These are phyloP conservation scores for Pseudozyma sp. DNA, from an alignment of 1,284 basidiomycete genomes.

Conservation along the genomic window DNA sequence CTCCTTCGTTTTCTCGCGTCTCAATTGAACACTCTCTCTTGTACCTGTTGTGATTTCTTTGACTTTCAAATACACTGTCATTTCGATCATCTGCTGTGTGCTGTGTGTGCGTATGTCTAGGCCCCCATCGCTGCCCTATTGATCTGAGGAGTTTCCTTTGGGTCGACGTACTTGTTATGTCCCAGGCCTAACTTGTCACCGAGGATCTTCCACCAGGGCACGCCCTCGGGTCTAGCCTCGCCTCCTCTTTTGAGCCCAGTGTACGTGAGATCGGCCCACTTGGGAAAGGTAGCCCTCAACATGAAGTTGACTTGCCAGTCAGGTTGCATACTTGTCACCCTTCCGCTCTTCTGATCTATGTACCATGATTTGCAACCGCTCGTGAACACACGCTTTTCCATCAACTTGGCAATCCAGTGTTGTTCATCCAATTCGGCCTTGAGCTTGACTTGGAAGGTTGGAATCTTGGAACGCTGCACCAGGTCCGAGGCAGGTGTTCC, in stretches of 20 bases:
- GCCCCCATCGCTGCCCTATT: constrained; percentile 53
- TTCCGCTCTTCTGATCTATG: constrained; percentile 52
- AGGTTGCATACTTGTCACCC: constrained; percentile 62
- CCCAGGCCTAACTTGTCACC: constrained; percentile 55
- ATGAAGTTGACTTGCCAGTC: constrained; percentile 63
- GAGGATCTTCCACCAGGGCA: constrained; percentile 51
- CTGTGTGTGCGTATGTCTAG: too few relatives aligned
- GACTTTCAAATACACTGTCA: too few relatives aligned
- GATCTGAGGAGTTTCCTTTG: constrained; percentile 54
- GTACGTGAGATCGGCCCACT: constrained; percentile 58
- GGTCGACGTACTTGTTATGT: constrained; percentile 46
- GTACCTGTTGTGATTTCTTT: too few relatives aligned
- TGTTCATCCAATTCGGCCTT: constrained; percentile 62
- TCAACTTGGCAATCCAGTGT: constrained; percentile 61
- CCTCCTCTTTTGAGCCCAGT: constrained; percentile 39
- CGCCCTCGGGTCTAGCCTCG: constrained; percentile 12
- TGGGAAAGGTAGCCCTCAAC: constrained; percentile 52
- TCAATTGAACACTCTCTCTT: too few relatives aligned
- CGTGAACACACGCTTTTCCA: constrained; percentile 58
- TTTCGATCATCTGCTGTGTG: too few relatives aligned
- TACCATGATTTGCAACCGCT: constrained; percentile 63
- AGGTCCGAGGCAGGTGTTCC: constrained; percentile 16
- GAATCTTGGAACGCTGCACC: constrained; percentile 26
- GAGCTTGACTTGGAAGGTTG: constrained; percentile 60
- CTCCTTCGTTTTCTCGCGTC: too few relatives aligned